Percentiles rank a stretch among this genome's conserved stretches.
These are phyloP conservation scores for Chlorociboria aeruginascens DNA, from an alignment of 495 filamentous ascomycete species.

Conservation along the genomic window DNA sequence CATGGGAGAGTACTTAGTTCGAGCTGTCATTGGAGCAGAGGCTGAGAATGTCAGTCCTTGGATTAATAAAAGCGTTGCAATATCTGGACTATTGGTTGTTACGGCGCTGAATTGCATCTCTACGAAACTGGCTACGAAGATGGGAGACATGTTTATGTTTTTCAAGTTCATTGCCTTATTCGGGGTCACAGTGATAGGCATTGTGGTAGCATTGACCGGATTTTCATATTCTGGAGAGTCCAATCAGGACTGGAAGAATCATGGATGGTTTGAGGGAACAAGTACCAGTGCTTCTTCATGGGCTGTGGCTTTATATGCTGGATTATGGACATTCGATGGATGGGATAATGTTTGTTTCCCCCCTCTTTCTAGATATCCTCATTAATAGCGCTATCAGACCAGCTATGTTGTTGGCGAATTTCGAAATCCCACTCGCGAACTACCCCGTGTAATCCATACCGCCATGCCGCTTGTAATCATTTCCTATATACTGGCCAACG, in stretches of 20 bases:
- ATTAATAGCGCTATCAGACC: slow-evolving; percentile 39
- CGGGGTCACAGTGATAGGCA: slow-evolving; percentile 75
- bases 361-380: neutral
- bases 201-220: slow-evolving; percentile 83
- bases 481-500: slow-evolving; percentile 80
- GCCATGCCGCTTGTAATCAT: slow-evolving; percentile 91
- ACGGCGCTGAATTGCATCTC: slow-evolving; percentile 83
- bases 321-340: slow-evolving; percentile 95
- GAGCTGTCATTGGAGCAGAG: slow-evolving; percentile 72
- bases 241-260: slow-evolving; percentile 76
- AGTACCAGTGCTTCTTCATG: slow-evolving; percentile 66
- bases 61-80: slow-evolving; percentile 83
- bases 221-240: slow-evolving; percentile 62
- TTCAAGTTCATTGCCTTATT: slow-evolving; percentile 87
- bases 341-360: slow-evolving; percentile 82
- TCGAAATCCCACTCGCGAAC: slow-evolving; percentile 76
- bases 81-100: slow-evolving; percentile 62
- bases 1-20: slow-evolving; percentile 91
- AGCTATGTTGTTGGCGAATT: slow-evolving; percentile 98
- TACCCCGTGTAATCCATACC: slow-evolving; percentile 91
- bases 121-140: slow-evolving; percentile 71
- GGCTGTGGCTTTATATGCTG: slow-evolving; percentile 90
- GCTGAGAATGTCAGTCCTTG: slow-evolving; percentile 63
- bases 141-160: slow-evolving; percentile 89
- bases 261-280: slow-evolving; percentile 82